phyloP scores from a whole-genome alignment of 2,329 filamentous ascomycete species.

The Penicillium paneum region DNA sequence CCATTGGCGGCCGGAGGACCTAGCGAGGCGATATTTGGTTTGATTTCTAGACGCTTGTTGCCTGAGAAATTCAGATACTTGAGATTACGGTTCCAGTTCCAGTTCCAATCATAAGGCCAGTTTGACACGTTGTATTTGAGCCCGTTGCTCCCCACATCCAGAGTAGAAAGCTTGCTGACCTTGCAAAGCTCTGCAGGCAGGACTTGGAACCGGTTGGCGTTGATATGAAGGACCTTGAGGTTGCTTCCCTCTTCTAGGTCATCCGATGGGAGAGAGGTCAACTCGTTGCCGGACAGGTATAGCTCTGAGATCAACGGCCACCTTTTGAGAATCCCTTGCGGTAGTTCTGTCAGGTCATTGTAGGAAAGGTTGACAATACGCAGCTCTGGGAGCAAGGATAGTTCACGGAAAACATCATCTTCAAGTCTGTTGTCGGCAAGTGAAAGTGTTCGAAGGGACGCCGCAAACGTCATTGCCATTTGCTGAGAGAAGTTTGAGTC shows the following conservation, averaged over 20 bases:
- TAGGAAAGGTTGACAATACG: constrained; percentile 90
- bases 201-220: constrained; percentile 96
- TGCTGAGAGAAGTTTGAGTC: constrained; percentile 83
- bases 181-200: constrained; percentile 92
- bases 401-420: constrained; percentile 91
- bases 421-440: constrained; percentile 91
- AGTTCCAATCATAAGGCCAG: constrained; percentile 99
- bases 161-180: constrained; percentile 82
- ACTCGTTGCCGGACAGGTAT: constrained; percentile 90
- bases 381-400: constrained; percentile 76
- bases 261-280: constrained; percentile 87
- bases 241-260: constrained; percentile 87
- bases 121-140: constrained; percentile 99
- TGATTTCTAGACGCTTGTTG: constrained; percentile 93
- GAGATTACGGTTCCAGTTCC: constrained; percentile 95
- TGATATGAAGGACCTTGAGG: constrained; percentile 88
- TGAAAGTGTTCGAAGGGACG: constrained; percentile 77
- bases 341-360: constrained; percentile 90
- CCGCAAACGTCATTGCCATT: constrained; percentile 80
- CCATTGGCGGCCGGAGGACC: constrained; percentile 52
- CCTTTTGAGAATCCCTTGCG: constrained; percentile 78
- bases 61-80: constrained; percentile 95
- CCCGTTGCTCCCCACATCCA: constrained; percentile 92
- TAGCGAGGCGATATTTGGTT: constrained; percentile 59
- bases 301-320: constrained; percentile 90